Evolutionary conservation across 495 filamentous ascomycete genomes (phyloP), one percentile per base, ranked within the genome.

Genomic region (Amorphotheca resinae): DNA sequence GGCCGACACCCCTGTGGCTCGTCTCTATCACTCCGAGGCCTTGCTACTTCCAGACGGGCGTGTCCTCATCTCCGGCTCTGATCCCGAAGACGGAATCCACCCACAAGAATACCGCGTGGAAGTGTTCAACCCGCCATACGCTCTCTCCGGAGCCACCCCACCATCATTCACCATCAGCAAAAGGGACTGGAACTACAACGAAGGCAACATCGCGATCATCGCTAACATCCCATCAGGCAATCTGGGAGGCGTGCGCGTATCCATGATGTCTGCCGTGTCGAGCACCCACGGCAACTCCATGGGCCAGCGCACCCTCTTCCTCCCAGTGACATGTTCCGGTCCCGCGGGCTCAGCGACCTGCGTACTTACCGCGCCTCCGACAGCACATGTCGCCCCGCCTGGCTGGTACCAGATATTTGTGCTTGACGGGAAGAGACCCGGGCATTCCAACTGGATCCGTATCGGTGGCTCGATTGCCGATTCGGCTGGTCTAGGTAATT

Each of bases 11-110:
- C 75, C 72, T 31, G 65, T 82, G 28, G 70, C 67, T 14, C 73
- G 77, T 22, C 54, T 82, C 25, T 82, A 80, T 57, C 77, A 81
- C 58, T 72, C 66, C 48, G 77, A 82, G 55, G 72, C 76, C 45
- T 69, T 80, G 53, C 72, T 77, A 0, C 67, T 81, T 1, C 73
- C 72, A 25, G 77, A 82, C 57, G 77, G 77, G n/a, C 74, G 77
- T 44, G 77, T 81, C 17, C 60, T 82, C 4, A 65, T 82, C 44
- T 74, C 73, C 2, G 77, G 77, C 42, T 80, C 76, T 16, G 74
- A 80, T 46, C 77, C 77, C 0, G 53, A 80, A 50, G 49, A 26
- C 34, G 38, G 46, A 58, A 57, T 25, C 53, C 59, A 40, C 55
- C 68, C 68, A 0, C 63, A 81, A 50, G 77, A 81, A 56, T 78